phyloP scores from a whole-genome alignment of 2,329 filamentous ascomycete species.

The Neonectria punicea region DNA sequence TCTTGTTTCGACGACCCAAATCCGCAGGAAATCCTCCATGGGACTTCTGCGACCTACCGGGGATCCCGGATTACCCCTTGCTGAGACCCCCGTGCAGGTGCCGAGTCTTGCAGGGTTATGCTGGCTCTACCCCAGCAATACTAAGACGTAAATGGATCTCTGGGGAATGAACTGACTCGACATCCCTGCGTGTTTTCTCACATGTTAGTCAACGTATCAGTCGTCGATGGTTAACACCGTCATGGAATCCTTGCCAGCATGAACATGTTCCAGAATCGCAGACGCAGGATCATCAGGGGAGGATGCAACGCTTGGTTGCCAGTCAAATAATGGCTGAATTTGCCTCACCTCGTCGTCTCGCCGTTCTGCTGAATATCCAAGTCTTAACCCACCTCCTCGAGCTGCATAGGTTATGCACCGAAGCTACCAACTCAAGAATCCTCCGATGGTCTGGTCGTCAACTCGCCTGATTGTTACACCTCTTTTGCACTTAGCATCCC shows the following conservation, averaged over 20 bases:
- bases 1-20: neutral
- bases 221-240: constrained; percentile 2
- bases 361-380: constrained; percentile 1
- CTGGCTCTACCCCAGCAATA: constrained; percentile 1
- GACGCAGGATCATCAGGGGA: constrained; percentile 15
- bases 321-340: constrained; percentile 11
- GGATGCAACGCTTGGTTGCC: constrained; percentile 19
- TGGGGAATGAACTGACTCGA: constrained; percentile 12
- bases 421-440: constrained; percentile 12
- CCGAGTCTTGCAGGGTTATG: neutral
- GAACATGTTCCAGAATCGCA: constrained; percentile 8
- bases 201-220: constrained; percentile 4
- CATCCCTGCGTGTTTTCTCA: neutral
- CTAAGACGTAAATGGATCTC: constrained; percentile 8
- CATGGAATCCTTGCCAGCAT: constrained; percentile 14
- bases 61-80: constrained; percentile 4
- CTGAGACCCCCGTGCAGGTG: neutral
- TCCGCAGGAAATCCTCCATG: neutral
- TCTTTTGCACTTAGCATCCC: neutral
- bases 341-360: constrained; percentile 2
- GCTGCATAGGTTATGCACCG: constrained; percentile 6
- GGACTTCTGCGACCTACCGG: neutral
- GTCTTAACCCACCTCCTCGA: constrained; percentile 11
- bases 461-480: constrained; percentile 9
- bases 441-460: constrained; percentile 18